Evolutionary conservation across 805 yeast genomes (phyloP).

Genomic region (Teunomyces gatunensis): DNA sequence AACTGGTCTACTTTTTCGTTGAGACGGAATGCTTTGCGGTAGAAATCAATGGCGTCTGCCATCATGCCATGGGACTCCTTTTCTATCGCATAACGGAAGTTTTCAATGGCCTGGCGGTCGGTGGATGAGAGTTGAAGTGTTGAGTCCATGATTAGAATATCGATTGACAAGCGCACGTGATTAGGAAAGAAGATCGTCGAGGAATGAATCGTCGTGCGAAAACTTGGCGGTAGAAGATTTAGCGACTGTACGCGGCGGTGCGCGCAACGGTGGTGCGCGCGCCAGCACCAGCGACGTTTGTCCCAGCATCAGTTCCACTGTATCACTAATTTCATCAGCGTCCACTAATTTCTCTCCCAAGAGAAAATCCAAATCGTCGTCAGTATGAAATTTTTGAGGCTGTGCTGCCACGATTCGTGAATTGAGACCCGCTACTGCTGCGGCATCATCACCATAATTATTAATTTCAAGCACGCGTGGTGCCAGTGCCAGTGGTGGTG

Average conservation of each 20-base stretch:
- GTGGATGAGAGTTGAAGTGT: not conserved
- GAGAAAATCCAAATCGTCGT: slow-evolving; percentile 12
- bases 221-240: not conserved
- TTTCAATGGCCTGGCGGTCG: slow-evolving; percentile 49
- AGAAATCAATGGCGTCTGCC: slow-evolving; percentile 76
- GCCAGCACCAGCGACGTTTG: not conserved
- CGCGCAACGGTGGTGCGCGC: not conserved
- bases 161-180: not conserved
- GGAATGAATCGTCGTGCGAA: not conserved
- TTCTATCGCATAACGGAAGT: slow-evolving; percentile 67
- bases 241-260: not conserved
- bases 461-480: slow-evolving; percentile 34
- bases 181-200: slow-evolving; percentile 1
- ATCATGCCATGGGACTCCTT: slow-evolving; percentile 72
- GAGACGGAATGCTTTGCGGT: slow-evolving; percentile 67
- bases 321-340: no score
- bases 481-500: not conserved
- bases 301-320: no score
- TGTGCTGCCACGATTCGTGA: slow-evolving; percentile 2
- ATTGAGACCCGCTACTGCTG: slow-evolving; percentile 1
- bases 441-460: slow-evolving; percentile 25
- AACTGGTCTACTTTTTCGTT: slow-evolving; percentile 60
- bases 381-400: not conserved
- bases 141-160: slow-evolving; percentile 12
- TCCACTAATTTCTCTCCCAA: slow-evolving; percentile 9